A percentile compares a stretch with the other conserved stretches of the same genome.
These are phyloP conservation scores for Penicillium digitatum DNA, from an alignment of 2,329 filamentous ascomycete genomes.

Conservation along the genomic window DNA sequence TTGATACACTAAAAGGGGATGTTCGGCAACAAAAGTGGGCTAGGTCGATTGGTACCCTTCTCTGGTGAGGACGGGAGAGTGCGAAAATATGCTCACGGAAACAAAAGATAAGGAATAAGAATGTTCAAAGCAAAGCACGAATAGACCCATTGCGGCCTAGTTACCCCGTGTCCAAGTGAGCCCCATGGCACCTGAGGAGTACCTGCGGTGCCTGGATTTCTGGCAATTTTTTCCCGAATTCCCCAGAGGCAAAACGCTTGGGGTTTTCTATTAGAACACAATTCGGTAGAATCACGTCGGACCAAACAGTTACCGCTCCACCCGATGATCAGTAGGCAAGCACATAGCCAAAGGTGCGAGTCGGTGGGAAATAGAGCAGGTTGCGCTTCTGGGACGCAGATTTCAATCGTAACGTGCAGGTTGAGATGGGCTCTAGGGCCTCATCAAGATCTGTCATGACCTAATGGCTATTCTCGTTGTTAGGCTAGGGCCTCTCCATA, in stretches of 20 bases:
- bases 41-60: too few relatives aligned
- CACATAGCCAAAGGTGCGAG: not conserved
- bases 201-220: not conserved
- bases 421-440: not conserved
- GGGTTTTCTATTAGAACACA: not conserved
- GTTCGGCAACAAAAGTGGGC: too few relatives aligned
- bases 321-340: not conserved
- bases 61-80: too few relatives aligned
- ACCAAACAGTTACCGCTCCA: not conserved
- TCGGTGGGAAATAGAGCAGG: not conserved
- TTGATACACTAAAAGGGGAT: too few relatives aligned
- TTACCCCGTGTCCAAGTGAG: too few relatives aligned
- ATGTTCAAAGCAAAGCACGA: too few relatives aligned
- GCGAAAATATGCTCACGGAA: too few relatives aligned
- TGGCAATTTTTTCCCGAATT: not conserved
- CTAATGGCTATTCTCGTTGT: not conserved
- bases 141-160: too few relatives aligned
- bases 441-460: not conserved
- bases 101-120: too few relatives aligned
- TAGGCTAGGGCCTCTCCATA: not conserved
- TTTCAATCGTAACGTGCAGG: not conserved
- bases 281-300: not conserved
- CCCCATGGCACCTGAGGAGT: too few relatives aligned
- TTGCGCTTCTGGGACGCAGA: not conserved
- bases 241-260: not conserved